Evolutionary conservation across 495 filamentous ascomycete species (phyloP).

Genomic region (Talaromyces proteolyticus): DNA sequence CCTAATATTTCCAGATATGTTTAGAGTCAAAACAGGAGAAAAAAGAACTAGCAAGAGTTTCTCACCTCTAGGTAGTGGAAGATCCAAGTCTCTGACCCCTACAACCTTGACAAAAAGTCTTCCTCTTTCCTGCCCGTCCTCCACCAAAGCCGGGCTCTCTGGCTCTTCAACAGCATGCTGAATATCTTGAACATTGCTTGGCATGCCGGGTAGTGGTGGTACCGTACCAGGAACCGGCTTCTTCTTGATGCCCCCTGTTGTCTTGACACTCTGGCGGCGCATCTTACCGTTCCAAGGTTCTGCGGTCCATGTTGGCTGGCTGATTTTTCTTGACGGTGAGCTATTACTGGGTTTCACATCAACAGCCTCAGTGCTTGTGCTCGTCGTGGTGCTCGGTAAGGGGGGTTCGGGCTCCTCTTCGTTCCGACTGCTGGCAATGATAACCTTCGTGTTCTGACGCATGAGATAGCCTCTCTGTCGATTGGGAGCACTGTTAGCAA

Average conservation of each 20-base stretch:
- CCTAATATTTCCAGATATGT: constrained; percentile 44
- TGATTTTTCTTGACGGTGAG: constrained; percentile 56
- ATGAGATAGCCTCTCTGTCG: constrained; percentile 96
- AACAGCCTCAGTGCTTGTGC: constrained; percentile 47
- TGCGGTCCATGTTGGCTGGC: constrained; percentile 82
- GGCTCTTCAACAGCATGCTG: constrained; percentile 57
- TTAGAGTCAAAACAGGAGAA: constrained; percentile 8
- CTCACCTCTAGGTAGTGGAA: constrained; percentile 87
- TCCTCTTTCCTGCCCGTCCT: constrained; percentile 84
- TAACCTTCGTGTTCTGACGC: constrained; percentile 96
- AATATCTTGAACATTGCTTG: constrained; percentile 64
- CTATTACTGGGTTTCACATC: constrained; percentile 60
- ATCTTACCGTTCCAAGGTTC: constrained; percentile 89
- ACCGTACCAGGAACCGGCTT: constrained; percentile 56
- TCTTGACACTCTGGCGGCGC: constrained; percentile 60
- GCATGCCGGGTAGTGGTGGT: constrained; percentile 84
- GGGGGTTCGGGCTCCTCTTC: constrained; percentile 36
- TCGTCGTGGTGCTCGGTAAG: constrained; percentile 43
- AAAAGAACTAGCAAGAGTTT: constrained; percentile 3
- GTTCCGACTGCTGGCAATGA: constrained; percentile 73
- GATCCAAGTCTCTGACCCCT: constrained; percentile 88
- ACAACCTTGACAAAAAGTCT: constrained; percentile 95
- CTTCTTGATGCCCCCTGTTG: constrained; percentile 53
- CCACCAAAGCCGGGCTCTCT: constrained; percentile 47
- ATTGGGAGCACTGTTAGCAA: constrained; percentile 3